Evolutionary conservation across 2,329 filamentous ascomycete genomes (phyloP).

Genomic region (Zasmidium citrigriseum): DNA sequence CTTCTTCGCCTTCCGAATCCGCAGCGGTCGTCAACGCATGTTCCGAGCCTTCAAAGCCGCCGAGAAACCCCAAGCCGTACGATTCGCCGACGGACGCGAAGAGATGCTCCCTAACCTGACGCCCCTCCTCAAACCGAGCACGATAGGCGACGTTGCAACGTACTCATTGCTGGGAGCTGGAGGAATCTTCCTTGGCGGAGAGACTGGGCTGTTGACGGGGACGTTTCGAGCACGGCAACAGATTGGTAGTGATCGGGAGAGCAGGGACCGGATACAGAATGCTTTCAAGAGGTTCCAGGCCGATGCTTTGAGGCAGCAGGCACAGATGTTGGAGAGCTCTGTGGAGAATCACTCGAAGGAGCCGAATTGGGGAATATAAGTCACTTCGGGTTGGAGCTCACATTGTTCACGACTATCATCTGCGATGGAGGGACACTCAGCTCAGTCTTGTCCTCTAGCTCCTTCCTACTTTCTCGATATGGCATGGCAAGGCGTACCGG

Average conservation of each 20-base stretch:
- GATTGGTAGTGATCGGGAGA: conserved; percentile 57
- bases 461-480: not conserved
- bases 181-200: conserved; percentile 65
- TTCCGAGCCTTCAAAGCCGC: conserved; percentile 63
- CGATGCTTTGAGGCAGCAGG: conserved; percentile 63
- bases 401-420: not conserved
- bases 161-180: conserved; percentile 64
- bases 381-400: not conserved
- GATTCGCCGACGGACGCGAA: conserved; percentile 62
- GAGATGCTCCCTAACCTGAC: conserved; percentile 65
- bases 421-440: not conserved
- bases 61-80: conserved; percentile 63
- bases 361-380: not conserved
- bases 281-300: conserved; percentile 65
- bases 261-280: conserved; percentile 59
- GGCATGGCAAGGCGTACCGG: not conserved
- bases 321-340: conserved; percentile 54
- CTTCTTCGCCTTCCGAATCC: conserved; percentile 58
- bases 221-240: conserved; percentile 54
- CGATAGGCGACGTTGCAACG: conserved; percentile 61
- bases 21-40: conserved; percentile 57
- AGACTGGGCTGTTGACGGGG: conserved; percentile 62
- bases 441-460: not conserved
- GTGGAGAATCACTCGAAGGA: not conserved
- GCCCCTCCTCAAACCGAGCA: conserved; percentile 57